phyloP scores from a whole-genome alignment of 371 early-diverging fungal genomes.

The Nematocida minor region DNA sequence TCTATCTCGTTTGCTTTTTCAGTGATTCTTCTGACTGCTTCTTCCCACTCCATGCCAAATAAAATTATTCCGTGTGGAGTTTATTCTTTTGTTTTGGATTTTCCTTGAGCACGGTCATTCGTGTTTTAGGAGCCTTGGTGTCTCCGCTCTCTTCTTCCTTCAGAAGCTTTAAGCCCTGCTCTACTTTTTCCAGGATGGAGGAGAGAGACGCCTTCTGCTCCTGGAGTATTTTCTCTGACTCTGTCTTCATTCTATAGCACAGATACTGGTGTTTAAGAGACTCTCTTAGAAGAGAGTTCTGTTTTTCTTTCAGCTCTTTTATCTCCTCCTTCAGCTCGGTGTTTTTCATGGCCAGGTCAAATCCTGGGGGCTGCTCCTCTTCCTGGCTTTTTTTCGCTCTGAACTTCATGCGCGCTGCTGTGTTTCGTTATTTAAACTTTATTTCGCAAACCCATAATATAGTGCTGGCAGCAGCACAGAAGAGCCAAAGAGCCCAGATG shows the following conservation, averaged over 20 bases:
- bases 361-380: not conserved
- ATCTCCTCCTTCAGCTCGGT: slow-evolving; percentile 44
- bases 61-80: slow-evolving; percentile 6
- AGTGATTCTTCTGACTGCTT: not conserved
- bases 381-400: not conserved
- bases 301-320: slow-evolving; percentile 23
- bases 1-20: slow-evolving; percentile 17
- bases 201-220: not conserved
- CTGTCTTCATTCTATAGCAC: slow-evolving; percentile 18
- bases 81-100: slow-evolving; percentile 24
- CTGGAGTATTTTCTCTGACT: slow-evolving; percentile 14
- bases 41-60: slow-evolving; percentile 8
- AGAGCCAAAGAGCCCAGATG: no score
- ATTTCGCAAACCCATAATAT: no score
- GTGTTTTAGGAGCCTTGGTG: not conserved
- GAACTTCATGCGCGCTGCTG: slow-evolving; percentile 18
- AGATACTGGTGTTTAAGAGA: slow-evolving; percentile 30
- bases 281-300: slow-evolving; percentile 17
- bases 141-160: not conserved
- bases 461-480: no score
- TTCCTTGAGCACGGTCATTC: not conserved
- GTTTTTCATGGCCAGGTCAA: slow-evolving; percentile 44
- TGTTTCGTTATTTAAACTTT: no score
- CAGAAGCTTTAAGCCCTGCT: not conserved
- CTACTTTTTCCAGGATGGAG: not conserved